Evolutionary conservation across 2,329 filamentous ascomycete species (phyloP), one percentile per base, ranked within the genome.

Genomic region (Colletotrichum agaves): DNA sequence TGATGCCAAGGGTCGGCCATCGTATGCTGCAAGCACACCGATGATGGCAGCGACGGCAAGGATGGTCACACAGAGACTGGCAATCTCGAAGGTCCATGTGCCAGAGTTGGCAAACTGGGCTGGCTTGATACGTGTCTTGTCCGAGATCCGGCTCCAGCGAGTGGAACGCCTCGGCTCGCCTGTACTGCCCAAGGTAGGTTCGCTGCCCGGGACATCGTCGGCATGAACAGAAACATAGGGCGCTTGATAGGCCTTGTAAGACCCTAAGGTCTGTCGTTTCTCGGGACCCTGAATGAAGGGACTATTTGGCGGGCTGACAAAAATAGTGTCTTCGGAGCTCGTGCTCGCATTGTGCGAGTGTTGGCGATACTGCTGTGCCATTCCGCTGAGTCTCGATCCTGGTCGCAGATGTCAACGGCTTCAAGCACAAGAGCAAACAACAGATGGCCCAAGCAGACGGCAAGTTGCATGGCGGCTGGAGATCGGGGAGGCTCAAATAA

Each of bases 11-110:
- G 74, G 69, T 17, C 62, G 73, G 2, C 72, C 71, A 43, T 77
- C 73, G 60, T 74, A 78, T 23, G 69, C 71, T 1, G 73, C 75
- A 13, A 78, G 70, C 3, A 78, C 69, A 8, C 72, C 76, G 35
- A 77, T 69, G 46, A 77, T 75, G 43, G 72, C 67, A 1, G 71
- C 74, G 11, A 77, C 69, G 8, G 76, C 74, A 1, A 68, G 71
- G 1, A 75, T 47, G 11, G 76, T 70, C 35, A 77, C 43, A 0
- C 72, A 27, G 23, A 77, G 67, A 46, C 74, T 71, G 15, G 74
- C 64, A 17, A 75, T 70, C 57, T 77, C 75, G 13, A 72, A 72
- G 1, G 69, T 71, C 76, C 75, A 78, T 12, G 73, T 71, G 5
- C 70, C 71, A 11, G 67, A 67, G 12, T 64, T 66, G 27, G 69